A percentile compares a stretch with the other conserved stretches of the same genome.
Evolutionary conservation across 164 flowering plant genomes (phyloP).

Genomic region (Macadamia tetraphylla): DNA sequence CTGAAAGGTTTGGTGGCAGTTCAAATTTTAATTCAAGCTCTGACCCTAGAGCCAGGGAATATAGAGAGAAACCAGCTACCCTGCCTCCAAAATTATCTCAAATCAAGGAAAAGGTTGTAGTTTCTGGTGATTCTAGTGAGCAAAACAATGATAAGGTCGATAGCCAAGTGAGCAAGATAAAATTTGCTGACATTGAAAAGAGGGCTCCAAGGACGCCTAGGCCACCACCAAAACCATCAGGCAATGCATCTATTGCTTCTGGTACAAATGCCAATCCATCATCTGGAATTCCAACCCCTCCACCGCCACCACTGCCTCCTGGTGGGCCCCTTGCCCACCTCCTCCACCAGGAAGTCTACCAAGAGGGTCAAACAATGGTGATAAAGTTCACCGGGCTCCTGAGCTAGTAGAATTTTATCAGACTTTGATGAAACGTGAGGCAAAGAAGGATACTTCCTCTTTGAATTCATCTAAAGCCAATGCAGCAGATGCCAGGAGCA

Average conservation of each 20-base stretch:
- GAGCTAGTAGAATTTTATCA: slow-evolving; percentile 96
- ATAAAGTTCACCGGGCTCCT: slow-evolving; percentile 95
- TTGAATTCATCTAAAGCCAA: slow-evolving; percentile 43
- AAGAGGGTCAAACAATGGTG: slow-evolving; percentile 53
- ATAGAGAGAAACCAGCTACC: slow-evolving; percentile 24
- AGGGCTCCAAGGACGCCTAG: slow-evolving; percentile 75
- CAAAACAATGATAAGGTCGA: slow-evolving; percentile 41
- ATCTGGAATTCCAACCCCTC: slow-evolving; percentile 39
- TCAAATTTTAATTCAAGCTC: slow-evolving; percentile 22
- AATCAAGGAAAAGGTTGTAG: slow-evolving; percentile 59
- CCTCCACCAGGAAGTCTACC: slow-evolving; percentile 77
- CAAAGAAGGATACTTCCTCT: slow-evolving; percentile 69
- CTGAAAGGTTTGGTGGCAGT: slow-evolving; percentile 55
- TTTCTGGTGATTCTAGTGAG: slow-evolving; percentile 34
- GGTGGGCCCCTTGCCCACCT: slow-evolving; percentile 87
- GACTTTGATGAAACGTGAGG: slow-evolving; percentile 87
- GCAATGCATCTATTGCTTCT: slow-evolving; percentile 29
- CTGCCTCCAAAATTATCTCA: slow-evolving; percentile 76
- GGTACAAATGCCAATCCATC: slow-evolving; percentile 27
- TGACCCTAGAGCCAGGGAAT: slow-evolving; percentile 29
- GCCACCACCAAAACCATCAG: slow-evolving; percentile 76
- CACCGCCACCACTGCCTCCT: slow-evolving; percentile 66
- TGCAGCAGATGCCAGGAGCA: slow-evolving; percentile 67
- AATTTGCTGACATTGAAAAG: slow-evolving; percentile 68
- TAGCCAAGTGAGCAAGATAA: slow-evolving; percentile 66